Conservation (phyloP, 2,329 filamentous ascomycete species). For the Trichoderma polysporum region DNA sequence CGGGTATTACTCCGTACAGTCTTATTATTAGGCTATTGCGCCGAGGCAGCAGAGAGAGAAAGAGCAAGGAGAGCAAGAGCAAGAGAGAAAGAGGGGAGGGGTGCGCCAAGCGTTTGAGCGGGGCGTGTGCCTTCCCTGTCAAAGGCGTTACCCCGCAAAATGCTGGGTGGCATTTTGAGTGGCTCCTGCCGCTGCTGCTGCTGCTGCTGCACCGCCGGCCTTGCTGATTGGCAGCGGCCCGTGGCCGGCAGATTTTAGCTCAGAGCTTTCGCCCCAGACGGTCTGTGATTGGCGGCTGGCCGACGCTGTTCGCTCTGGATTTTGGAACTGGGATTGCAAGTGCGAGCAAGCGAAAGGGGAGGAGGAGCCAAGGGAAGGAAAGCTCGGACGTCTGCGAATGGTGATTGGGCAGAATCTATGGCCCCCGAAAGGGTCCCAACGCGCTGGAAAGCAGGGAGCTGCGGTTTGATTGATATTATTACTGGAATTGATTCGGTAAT, state of each 20-base stretch:
- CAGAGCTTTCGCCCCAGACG: not conserved
- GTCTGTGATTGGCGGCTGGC: slow-evolving; percentile 6
- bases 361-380: not conserved
- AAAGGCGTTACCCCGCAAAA: slow-evolving; percentile 21
- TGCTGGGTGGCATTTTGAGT: slow-evolving; percentile 16
- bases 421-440: not conserved
- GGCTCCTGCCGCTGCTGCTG: not conserved
- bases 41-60: not conserved
- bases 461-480: not conserved
- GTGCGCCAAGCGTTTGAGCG: not conserved
- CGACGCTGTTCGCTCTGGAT: not conserved
- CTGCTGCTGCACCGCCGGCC: slow-evolving; percentile 15
- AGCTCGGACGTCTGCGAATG: not conserved
- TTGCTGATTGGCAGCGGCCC: slow-evolving; percentile 23
- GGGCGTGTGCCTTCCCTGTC: not conserved
- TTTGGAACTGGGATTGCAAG: not conserved
- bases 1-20: not conserved
- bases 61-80: too few species aligned
- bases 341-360: not conserved
- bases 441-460: not conserved
- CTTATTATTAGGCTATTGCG: not conserved
- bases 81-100: not conserved
- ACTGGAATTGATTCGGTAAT: slow-evolving; percentile 20
- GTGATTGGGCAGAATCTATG: not conserved
- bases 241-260: slow-evolving; percentile 20